A percentile compares a stretch with the other conserved stretches of the same genome.
Conservation (phyloP, 805 yeast genomes). For the Cephaloascus albidus region DNA sequence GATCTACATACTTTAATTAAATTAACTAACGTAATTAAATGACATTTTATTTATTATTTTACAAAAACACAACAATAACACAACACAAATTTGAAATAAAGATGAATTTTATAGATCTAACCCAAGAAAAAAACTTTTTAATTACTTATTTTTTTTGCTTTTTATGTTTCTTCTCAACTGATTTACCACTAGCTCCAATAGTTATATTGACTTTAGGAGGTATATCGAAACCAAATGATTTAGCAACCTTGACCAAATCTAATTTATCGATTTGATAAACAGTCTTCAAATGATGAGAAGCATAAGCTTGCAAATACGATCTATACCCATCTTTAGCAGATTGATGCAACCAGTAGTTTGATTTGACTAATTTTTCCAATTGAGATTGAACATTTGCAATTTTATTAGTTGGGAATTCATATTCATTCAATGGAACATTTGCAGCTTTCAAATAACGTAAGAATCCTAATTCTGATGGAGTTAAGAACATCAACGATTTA, state of each 20-base stretch:
- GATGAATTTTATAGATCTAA: no score
- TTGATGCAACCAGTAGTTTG: constrained; percentile 90
- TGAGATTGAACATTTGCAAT: constrained; percentile 96
- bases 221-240: constrained; percentile 86
- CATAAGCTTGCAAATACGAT: constrained; percentile 93
- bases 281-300: constrained; percentile 92
- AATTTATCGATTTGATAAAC: constrained; percentile 94
- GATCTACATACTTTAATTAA: no score
- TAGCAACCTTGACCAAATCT: constrained; percentile 90
- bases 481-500: constrained; percentile 87
- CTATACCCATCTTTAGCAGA: constrained; percentile 97
- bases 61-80: no score
- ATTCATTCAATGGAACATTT: constrained; percentile 94
- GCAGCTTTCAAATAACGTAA: constrained; percentile 92
- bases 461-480: constrained; percentile 92
- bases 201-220: constrained; percentile 97
- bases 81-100: no score
- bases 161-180: constrained; percentile 38
- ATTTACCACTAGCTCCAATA: constrained; percentile 85
- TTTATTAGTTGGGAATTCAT: constrained; percentile 88
- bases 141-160: constrained; percentile 24
- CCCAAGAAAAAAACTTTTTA: no score
- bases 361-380: constrained; percentile 79
- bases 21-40: no score
- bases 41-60: no score